Evolutionary conservation across 2,329 filamentous ascomycete genomes (phyloP), one percentile per base, ranked within the genome.

Genomic region (Ceratocystis ficicola): DNA sequence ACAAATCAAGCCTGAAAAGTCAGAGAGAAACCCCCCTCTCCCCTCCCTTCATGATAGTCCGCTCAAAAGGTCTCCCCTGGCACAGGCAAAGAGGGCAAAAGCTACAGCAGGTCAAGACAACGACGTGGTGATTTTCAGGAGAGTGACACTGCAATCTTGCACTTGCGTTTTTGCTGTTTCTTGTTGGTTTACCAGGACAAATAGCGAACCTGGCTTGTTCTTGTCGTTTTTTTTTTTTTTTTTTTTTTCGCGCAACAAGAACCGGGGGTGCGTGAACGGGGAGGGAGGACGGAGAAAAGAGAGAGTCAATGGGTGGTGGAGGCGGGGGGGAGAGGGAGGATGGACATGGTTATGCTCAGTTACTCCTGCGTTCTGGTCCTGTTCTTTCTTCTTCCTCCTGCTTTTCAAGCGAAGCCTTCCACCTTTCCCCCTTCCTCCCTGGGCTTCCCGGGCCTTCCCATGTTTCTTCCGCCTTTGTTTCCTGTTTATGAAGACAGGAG

Each of bases 141-240:
- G 52, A 57, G n/a, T 30, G 28, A 30, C 52, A 57, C 52, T 57
- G 52, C 52, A 57, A 57, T 57, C 30, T 57, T 57, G 52, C 6
- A 30, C 8, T 57, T 57, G n/a, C 22, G 22, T 32, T 30, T 32
- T 22, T 57, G 10, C 32, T 57, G 8, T 57, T 57, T 57, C 52
- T 57, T 57, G 36, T 41, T 12, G 10, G 36, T 57, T 57, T 57
- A 15, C 22, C 7, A 4, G 50, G 12, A 55, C 5, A 12, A 17
- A 17, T 17, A n/a, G 22, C n/a, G 28, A 57, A 6, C 36, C 36
- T 41, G 36, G 36, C 36, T 41, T 41, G 36, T 12, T 41, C 36
- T 41, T 41, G 10, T 41, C 36, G 36, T 41, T 36, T 10, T 36
- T 36, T 1, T 30, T 3, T 36, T 8, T 36, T 4, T 36, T 12